These are phyloP conservation scores for Plasmodium fragile DNA, from an alignment of 169 alveolate genomes.

Conservation along the genomic window DNA sequence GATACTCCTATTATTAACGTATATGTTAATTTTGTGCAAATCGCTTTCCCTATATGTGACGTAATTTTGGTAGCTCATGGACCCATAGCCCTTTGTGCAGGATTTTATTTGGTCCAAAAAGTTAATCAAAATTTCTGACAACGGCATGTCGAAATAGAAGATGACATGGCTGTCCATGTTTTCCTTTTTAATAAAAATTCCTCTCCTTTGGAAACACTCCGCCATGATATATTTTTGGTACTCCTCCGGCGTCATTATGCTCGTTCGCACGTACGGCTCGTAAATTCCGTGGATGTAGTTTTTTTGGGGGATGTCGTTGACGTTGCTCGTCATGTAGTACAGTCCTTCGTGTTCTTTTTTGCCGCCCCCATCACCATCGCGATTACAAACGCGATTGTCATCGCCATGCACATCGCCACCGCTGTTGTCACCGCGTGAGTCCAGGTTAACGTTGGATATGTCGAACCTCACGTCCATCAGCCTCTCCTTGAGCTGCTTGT, in stretches of 20 bases:
- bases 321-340: slow-evolving; percentile 71
- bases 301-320: slow-evolving; percentile 63
- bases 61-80: slow-evolving; percentile 90
- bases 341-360: neutral
- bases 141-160: slow-evolving; percentile 89
- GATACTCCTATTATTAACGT: slow-evolving; percentile 90
- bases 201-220: slow-evolving; percentile 79
- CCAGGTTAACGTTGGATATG: slow-evolving; percentile 11
- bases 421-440: neutral
- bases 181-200: slow-evolving; percentile 77
- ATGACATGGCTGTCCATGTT: slow-evolving; percentile 78
- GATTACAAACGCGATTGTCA: neutral
- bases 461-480: slow-evolving; percentile 37
- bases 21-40: slow-evolving; percentile 85
- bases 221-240: slow-evolving; percentile 54
- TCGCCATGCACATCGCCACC: neutral
- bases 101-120: slow-evolving; percentile 93
- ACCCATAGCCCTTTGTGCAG: slow-evolving; percentile 90
- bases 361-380: neutral
- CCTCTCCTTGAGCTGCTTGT: slow-evolving; percentile 50
- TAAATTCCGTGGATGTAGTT: slow-evolving; percentile 36
- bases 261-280: slow-evolving; percentile 75
- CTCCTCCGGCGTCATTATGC: slow-evolving; percentile 54
- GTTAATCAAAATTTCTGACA: slow-evolving; percentile 93
- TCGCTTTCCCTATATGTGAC: slow-evolving; percentile 85